These are phyloP conservation scores for Leptographium flavum DNA, from an alignment of 2,329 filamentous ascomycete species.

Conservation along the genomic window DNA sequence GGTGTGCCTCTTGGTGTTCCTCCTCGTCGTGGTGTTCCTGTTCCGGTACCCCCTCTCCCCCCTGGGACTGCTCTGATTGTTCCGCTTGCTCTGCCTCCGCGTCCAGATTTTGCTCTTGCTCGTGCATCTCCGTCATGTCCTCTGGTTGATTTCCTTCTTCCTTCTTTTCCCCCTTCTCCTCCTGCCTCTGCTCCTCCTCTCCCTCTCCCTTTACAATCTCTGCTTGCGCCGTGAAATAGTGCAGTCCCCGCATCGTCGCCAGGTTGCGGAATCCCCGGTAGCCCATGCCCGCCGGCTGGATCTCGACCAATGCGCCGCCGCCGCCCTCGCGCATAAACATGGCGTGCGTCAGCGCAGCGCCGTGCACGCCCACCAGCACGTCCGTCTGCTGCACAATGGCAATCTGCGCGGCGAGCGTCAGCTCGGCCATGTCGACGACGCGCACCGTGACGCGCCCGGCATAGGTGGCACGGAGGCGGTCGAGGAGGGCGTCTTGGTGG, in stretches of 20 bases:
- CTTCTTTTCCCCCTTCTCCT: not conserved
- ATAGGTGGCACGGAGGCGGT: not conserved
- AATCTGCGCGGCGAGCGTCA: conserved; percentile 24
- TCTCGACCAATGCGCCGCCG: conserved; percentile 24
- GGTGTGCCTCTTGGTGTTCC: not conserved
- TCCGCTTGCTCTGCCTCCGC: not conserved
- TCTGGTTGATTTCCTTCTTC: too few relatives aligned
- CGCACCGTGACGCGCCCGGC: not conserved
- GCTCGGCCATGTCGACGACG: conserved; percentile 22
- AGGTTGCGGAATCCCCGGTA: conserved; percentile 28
- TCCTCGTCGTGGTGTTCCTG: not conserved
- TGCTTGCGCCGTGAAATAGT: conserved; percentile 23
- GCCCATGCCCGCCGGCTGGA: conserved; percentile 18
- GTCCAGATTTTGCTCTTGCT: not conserved
- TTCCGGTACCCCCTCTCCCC: too few relatives aligned
- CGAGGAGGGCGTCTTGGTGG: not conserved
- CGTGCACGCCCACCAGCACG: conserved; percentile 28
- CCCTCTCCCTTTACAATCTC: conserved; percentile 1
- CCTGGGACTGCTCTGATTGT: too few relatives aligned
- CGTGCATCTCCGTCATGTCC: too few relatives aligned
- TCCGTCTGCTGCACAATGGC: conserved; percentile 21
- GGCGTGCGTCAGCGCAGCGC: conserved; percentile 26
- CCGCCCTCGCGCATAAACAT: conserved; percentile 23
- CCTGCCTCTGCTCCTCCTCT: not conserved
- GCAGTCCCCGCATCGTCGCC: conserved; percentile 21